Percentiles rank a stretch among this genome's conserved stretches.
These are phyloP conservation scores for Geotrichum bryndzae DNA, from an alignment of 1,139 yeast genomes.

Conservation along the genomic window DNA sequence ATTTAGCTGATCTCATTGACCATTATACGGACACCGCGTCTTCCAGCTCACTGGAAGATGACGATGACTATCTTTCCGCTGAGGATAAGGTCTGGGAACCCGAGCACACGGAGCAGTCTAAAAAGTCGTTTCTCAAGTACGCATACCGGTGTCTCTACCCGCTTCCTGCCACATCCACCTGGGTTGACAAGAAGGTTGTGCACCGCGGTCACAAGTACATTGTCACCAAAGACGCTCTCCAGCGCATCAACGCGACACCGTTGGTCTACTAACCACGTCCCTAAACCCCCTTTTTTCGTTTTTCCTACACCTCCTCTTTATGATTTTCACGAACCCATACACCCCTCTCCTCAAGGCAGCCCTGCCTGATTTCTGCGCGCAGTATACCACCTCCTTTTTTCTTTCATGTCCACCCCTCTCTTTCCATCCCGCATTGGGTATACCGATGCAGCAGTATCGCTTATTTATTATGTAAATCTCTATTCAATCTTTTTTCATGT, in stretches of 20 bases:
- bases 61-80: not conserved
- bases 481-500: no score
- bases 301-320: no score
- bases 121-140: conserved; percentile 24
- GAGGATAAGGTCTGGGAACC: conserved; percentile 26
- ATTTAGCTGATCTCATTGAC: conserved; percentile 2
- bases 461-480: no score
- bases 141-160: conserved; percentile 32
- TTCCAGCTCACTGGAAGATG: not conserved
- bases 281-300: no score
- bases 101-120: conserved; percentile 21
- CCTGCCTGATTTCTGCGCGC: no score
- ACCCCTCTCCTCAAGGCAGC: no score
- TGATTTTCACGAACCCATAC: no score
- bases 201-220: conserved; percentile 25
- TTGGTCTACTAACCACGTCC: not conserved
- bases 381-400: no score
- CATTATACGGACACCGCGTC: not conserved
- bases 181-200: conserved; percentile 31
- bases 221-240: conserved; percentile 21
- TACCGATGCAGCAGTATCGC: no score
- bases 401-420: no score
- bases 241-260: not conserved
- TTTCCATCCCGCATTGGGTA: no score
- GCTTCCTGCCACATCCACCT: conserved; percentile 30